phyloP scores from a whole-genome alignment of 2,329 filamentous ascomycete species.

The Neopestalotiopsis sp. region DNA sequence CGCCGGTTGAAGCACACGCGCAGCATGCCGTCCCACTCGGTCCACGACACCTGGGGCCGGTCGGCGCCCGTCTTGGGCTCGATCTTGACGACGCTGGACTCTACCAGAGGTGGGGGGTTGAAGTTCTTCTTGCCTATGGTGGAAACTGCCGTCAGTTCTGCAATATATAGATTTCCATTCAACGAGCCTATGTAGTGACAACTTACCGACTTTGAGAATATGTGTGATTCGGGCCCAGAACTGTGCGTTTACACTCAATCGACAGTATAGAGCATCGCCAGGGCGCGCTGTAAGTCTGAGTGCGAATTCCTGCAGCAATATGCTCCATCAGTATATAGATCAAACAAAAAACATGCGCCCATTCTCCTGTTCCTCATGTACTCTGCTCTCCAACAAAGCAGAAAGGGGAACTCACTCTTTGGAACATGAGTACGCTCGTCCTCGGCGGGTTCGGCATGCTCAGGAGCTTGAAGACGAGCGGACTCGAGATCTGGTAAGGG shows the following conservation, averaged over 20 bases:
- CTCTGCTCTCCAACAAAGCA: not conserved
- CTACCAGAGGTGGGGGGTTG: constrained; percentile 90
- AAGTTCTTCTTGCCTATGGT: constrained; percentile 77
- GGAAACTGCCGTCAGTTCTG: not conserved
- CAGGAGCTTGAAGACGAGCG: constrained; percentile 89
- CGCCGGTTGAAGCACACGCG: constrained; percentile 82
- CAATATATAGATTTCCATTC: not conserved
- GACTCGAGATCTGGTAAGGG: constrained; percentile 82
- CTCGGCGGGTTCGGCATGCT: constrained; percentile 81
- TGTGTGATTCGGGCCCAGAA: constrained; percentile 79
- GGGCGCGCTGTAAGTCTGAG: constrained; percentile 87
- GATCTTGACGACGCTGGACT: constrained; percentile 88
- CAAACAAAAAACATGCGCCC: constrained; percentile 46
- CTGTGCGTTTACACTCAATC: constrained; percentile 91
- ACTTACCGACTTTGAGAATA: constrained; percentile 86
- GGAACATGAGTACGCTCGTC: constrained; percentile 91
- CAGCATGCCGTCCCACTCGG: constrained; percentile 93
- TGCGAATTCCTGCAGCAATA: constrained; percentile 70
- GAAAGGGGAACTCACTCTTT: constrained; percentile 53
- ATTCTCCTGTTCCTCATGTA: constrained; percentile 61
- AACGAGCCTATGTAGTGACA: not conserved
- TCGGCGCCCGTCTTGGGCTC: constrained; percentile 81
- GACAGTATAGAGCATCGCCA: constrained; percentile 86
- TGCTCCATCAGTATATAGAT: not conserved
- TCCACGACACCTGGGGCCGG: constrained; percentile 86